These are phyloP conservation scores for Penicillium capsulatum DNA, from an alignment of 2,329 filamentous ascomycete genomes.

Conservation along the genomic window DNA sequence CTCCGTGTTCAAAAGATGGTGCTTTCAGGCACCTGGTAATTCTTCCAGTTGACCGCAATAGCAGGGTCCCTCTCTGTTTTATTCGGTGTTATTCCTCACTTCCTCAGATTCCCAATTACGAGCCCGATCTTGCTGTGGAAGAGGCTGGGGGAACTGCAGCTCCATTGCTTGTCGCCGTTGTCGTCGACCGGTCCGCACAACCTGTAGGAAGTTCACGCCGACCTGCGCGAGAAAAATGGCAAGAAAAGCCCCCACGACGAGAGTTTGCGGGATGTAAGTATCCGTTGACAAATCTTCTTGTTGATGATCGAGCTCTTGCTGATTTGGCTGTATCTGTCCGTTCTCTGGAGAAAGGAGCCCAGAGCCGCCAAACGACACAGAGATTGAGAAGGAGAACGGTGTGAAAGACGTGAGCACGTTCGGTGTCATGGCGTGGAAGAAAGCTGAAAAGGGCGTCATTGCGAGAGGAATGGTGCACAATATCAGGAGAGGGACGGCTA, in stretches of 20 bases:
- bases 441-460: constrained; percentile 21
- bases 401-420: constrained; percentile 32
- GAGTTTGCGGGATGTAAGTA: constrained; percentile 30
- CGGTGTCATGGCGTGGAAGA: constrained; percentile 21
- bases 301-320: not conserved
- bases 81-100: constrained; percentile 2
- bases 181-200: constrained; percentile 23
- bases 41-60: not conserved
- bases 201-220: constrained; percentile 27
- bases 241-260: constrained; percentile 32
- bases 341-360: constrained; percentile 6
- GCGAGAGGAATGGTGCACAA: constrained; percentile 29
- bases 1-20: too few species aligned
- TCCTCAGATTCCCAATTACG: constrained; percentile 2
- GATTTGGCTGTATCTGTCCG: constrained; percentile 3
- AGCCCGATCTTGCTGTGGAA: constrained; percentile 14
- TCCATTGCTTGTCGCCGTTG: constrained; percentile 18
- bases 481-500: constrained; percentile 39
- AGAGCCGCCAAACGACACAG: constrained; percentile 30
- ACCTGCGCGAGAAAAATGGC: constrained; percentile 30
- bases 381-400: constrained; percentile 36
- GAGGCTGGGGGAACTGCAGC: constrained; percentile 22
- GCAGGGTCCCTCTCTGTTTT: constrained; percentile 1
- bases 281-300: constrained; percentile 10
- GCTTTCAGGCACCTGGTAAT: too few species aligned